These are phyloP conservation scores for Pinus tabuliformis DNA, from an alignment of 75 land plant genomes.

Conservation along the genomic window DNA sequence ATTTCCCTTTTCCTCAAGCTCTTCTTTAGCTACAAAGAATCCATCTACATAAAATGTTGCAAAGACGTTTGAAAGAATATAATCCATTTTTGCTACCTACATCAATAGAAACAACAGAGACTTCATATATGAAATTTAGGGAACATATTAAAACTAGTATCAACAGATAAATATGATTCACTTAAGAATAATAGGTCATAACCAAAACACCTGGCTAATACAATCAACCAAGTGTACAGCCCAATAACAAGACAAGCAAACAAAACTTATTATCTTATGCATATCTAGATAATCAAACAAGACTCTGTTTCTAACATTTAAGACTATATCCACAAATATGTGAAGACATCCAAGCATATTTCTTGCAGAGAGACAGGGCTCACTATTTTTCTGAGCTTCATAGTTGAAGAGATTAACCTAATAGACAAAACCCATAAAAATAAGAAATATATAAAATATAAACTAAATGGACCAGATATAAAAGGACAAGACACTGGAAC, in stretches of 20 bases:
- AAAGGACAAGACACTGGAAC: neutral
- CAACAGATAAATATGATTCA: too few relatives aligned
- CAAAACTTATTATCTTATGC: slow-evolving; percentile 56
- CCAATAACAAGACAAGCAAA: neutral
- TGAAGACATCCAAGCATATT: slow-evolving; percentile 26
- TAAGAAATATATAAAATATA: too few relatives aligned
- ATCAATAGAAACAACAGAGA: too few relatives aligned
- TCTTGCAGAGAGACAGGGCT: slow-evolving; percentile 7
- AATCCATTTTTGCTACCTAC: too few relatives aligned
- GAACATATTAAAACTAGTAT: too few relatives aligned
- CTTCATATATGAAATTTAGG: too few relatives aligned
- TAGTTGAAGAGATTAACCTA: slow-evolving; percentile 24
- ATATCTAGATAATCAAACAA: slow-evolving; percentile 54
- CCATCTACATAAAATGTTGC: too few relatives aligned
- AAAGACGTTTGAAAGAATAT: too few relatives aligned
- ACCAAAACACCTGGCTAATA: too few relatives aligned
- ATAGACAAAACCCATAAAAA: too few relatives aligned
- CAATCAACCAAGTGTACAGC: neutral
- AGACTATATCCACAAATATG: slow-evolving; percentile 35
- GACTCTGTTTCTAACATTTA: slow-evolving; percentile 43
- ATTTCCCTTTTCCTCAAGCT: slow-evolving; percentile 22
- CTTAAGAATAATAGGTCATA: too few relatives aligned
- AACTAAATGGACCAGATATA: neutral
- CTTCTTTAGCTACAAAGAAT: slow-evolving; percentile 16
- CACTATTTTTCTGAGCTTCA: neutral